Conservation (phyloP, 140 eudicot species). For the Flaveria floridana region DNA sequence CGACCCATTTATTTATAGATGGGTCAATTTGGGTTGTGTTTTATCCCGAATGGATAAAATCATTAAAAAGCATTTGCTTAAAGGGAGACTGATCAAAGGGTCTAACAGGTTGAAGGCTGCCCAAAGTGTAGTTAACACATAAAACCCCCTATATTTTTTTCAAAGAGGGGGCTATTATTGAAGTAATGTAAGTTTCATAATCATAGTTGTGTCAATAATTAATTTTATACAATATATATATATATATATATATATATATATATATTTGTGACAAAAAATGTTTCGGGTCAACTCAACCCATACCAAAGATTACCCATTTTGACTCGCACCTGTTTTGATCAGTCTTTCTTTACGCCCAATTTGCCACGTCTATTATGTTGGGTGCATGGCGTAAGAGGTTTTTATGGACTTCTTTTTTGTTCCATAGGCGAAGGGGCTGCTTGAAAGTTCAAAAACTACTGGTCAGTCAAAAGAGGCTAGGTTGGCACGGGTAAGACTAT, state of each 20-base stretch:
- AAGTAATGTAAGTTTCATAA: background rate
- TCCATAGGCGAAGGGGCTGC: constrained; percentile 95
- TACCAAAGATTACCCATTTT: background rate
- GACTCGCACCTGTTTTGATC: background rate
- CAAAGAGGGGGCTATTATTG: background rate
- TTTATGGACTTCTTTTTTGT: constrained; percentile 34
- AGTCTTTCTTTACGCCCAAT: background rate
- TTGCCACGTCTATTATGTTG: constrained; percentile 13
- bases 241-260: background rate
- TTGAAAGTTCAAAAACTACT: constrained; percentile 73
- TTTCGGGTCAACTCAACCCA: background rate
- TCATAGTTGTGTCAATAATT: background rate
- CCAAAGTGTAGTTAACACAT: background rate
- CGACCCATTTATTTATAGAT: background rate
- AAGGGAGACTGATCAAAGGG: constrained; percentile 10
- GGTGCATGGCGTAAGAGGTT: constrained; percentile 28
- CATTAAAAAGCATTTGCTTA: background rate
- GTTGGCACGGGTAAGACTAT: constrained; percentile 84
- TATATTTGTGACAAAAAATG: background rate
- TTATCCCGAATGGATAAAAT: background rate
- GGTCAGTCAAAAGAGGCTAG: constrained; percentile 99
- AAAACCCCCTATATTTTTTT: background rate
- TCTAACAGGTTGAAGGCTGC: background rate
- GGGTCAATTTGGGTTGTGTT: background rate
- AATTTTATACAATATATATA: background rate